Evolutionary conservation across 2,329 filamentous ascomycete species (phyloP), one percentile per base, ranked within the genome.

Genomic region (Lizonia empirigonia): DNA sequence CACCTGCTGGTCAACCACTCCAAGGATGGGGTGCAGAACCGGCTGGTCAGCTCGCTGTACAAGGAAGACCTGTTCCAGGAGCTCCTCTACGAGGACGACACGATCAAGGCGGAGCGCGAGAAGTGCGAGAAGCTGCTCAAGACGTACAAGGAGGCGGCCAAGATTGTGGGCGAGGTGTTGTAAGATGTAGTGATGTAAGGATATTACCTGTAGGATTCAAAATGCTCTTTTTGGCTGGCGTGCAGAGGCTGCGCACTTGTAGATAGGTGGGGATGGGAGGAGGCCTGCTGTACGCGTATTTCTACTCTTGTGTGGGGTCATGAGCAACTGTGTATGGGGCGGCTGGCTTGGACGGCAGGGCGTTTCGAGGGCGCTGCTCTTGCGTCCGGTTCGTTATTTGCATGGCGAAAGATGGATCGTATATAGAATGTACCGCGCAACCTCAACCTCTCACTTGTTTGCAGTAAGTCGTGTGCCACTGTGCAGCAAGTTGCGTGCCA

Each of bases 1-100:
- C 94, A 99, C 73, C 84, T 99, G 37, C 84, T 99, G 26, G 94
- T 99, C 70, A 99, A 99, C 76, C 90, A 97, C 79, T 96, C 90
- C 77, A 97, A 97, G 75, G 94, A 99, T 62, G 93, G 93, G 10
- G 92, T 99, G 24, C 94, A 99, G 76, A 99, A 99, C 76, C 85
- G 94, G 36, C 85, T 99, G 6, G 94, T 99, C 50, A 96, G 90
- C 71, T 90, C 96, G 73, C 81, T 99, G 41, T 99, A 99, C 81
- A 93, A 90, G 76, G 94, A 97, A 74, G 77, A 85, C 26, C 78
- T 96, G 26, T 97, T 97, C 67, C 86, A 91, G 63, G 93, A 99
- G 72, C 82, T 99, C 46, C 80, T 99, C 30, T 97, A 99, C 75
- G 94, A 99, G 75, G 94, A 99, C 69, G 94, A 99, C 70, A 90